phyloP scores from a whole-genome alignment of 2,329 filamentous ascomycete species.

The Fusarium haematococcum region DNA sequence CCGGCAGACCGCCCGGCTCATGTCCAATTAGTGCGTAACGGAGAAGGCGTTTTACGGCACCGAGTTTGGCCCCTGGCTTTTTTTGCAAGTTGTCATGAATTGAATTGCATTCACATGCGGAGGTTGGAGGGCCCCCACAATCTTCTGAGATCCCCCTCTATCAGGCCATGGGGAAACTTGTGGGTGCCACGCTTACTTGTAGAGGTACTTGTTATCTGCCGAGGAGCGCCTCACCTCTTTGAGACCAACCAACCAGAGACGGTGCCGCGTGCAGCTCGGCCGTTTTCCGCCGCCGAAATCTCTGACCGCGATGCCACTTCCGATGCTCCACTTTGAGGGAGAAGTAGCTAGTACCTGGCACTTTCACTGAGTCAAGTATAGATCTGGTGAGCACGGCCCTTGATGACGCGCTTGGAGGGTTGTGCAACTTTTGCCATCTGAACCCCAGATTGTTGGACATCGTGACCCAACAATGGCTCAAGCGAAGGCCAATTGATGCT shows the following conservation, averaged over 20 bases:
- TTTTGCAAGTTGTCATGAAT: constrained; percentile 1
- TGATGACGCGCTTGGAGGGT: neutral
- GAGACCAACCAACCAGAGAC: neutral
- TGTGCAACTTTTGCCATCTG: constrained; percentile 3
- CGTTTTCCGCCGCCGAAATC: neutral
- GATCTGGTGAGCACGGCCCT: neutral
- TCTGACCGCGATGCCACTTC: constrained; percentile 9
- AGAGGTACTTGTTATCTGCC: constrained; percentile 29
- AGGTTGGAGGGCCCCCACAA: neutral
- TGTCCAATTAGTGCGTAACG: constrained; percentile 6
- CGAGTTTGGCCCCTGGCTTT: neutral
- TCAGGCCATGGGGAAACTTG: constrained; percentile 24
- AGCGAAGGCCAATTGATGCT: neutral
- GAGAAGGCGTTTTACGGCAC: constrained; percentile 8
- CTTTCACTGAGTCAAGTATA: constrained; percentile 40
- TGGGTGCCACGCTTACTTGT: neutral
- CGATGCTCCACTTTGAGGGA: neutral
- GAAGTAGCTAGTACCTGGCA: neutral
- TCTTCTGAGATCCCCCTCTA: neutral
- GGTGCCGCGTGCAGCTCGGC: neutral
- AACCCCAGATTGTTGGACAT: constrained; percentile 13
- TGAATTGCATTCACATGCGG: neutral
- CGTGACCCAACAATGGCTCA: neutral
- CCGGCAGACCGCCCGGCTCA: neutral
- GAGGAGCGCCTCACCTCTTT: neutral